Percentiles rank a stretch among this genome's conserved stretches.
phyloP scores from a whole-genome alignment of 352 stramenopile genomes.

The Phytopythium montanum region DNA sequence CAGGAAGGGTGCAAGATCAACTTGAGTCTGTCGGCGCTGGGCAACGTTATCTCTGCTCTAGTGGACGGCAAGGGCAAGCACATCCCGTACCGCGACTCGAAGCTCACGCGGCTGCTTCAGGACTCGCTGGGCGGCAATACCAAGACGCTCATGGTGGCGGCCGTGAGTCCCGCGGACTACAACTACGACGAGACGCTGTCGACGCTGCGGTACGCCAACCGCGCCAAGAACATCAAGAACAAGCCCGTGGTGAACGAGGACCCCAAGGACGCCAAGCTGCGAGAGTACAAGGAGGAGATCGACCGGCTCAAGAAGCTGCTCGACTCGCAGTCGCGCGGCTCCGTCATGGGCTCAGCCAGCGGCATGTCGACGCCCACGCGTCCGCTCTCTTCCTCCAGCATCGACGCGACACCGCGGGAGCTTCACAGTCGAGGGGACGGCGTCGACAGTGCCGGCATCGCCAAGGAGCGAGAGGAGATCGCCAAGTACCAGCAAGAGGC shows the following conservation, averaged over 20 bases:
- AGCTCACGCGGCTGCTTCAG: constrained; percentile 86
- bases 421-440: constrained; percentile 5
- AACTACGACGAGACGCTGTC: constrained; percentile 77
- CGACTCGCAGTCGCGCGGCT: constrained; percentile 52
- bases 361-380: constrained; percentile 38
- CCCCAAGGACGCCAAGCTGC: constrained; percentile 86
- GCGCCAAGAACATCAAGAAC: constrained; percentile 86
- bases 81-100: constrained; percentile 83
- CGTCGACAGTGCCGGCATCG: constrained; percentile 13
- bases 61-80: not conserved
- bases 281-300: constrained; percentile 90
- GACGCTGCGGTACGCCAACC: constrained; percentile 83
- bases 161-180: constrained; percentile 54
- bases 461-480: constrained; percentile 64
- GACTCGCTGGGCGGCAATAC: constrained; percentile 79
- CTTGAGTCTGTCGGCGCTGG: constrained; percentile 73
- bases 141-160: constrained; percentile 84
- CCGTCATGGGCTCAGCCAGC: constrained; percentile 22
- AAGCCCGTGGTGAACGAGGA: constrained; percentile 71
- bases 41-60: constrained; percentile 83
- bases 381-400: constrained; percentile 12
- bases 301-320: constrained; percentile 83
- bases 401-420: constrained; percentile 7
- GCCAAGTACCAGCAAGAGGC: constrained; percentile 61
- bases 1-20: constrained; percentile 89